Conservation (phyloP, 192 early-diverging fungal species). For the Physocladia obscura region DNA sequence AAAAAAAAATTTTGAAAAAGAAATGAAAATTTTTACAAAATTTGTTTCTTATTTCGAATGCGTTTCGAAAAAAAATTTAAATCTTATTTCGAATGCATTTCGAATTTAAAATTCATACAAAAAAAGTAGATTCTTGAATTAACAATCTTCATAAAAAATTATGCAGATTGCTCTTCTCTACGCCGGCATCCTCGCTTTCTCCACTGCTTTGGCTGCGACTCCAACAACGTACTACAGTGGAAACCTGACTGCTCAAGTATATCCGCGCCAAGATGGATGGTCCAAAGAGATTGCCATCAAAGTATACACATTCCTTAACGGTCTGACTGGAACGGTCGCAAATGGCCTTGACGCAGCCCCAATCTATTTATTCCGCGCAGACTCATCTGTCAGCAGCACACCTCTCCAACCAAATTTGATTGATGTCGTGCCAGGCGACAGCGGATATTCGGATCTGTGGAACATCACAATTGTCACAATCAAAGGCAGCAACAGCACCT, state of each 20-base stretch:
- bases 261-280: constrained; percentile 10
- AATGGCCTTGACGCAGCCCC: neutral
- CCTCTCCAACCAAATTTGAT: constrained; percentile 18
- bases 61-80: too few species aligned
- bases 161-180: neutral
- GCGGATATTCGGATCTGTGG: constrained; percentile 17
- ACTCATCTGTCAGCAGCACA: neutral
- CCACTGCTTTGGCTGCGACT: neutral
- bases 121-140: too few species aligned
- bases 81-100: too few species aligned
- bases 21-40: too few species aligned
- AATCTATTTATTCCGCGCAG: constrained; percentile 17
- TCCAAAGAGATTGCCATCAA: neutral
- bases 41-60: too few species aligned
- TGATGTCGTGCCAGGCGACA: constrained; percentile 14
- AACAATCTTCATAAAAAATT: neutral
- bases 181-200: neutral
- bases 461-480: constrained; percentile 16
- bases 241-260: constrained; percentile 5
- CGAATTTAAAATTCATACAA: too few species aligned
- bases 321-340: neutral
- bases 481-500: neutral
- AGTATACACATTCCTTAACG: neutral
- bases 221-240: constrained; percentile 1
- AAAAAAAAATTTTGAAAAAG: too few species aligned